phyloP scores from a whole-genome alignment of 225 moss, liverwort and hornwort species.

The Rhytidiadelphus loreus region DNA sequence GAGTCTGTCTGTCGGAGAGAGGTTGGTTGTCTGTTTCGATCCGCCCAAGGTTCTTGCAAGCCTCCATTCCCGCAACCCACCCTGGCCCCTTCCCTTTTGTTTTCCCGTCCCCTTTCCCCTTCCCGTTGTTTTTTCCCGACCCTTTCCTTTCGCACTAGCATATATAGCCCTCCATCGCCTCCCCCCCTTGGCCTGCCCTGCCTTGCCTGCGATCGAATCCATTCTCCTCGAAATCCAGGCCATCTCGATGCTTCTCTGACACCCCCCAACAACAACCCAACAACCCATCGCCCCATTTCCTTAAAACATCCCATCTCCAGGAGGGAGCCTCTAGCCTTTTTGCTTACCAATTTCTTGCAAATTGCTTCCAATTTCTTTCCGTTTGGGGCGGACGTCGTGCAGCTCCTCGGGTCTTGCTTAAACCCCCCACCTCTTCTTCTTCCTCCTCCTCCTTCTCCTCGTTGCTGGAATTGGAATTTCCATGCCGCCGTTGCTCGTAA shows the following conservation, averaged over 20 bases:
- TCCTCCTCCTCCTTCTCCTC: background rate
- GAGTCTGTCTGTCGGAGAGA: background rate
- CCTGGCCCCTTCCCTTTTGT: background rate
- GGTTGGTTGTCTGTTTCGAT: slow-evolving; percentile 15
- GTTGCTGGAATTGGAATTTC: background rate
- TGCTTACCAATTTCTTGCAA: background rate
- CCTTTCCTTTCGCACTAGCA: background rate
- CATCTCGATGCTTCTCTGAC: background rate
- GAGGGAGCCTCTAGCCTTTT: background rate
- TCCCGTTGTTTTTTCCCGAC: background rate
- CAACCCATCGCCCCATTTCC: background rate
- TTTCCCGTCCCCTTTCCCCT: background rate
- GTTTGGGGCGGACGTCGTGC: background rate
- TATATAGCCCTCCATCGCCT: background rate
- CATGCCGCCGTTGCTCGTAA: background rate
- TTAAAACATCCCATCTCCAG: background rate
- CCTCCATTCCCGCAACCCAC: background rate
- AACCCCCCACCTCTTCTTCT: background rate
- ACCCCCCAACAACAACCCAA: background rate
- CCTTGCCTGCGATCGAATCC: background rate
- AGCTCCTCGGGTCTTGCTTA: background rate
- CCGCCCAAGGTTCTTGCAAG: background rate
- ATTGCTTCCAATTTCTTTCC: background rate
- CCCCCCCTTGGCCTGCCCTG: background rate
- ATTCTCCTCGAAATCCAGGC: background rate